phyloP scores from a whole-genome alignment of 176 grass and related monocot species.

The Aechmea fasciata region DNA sequence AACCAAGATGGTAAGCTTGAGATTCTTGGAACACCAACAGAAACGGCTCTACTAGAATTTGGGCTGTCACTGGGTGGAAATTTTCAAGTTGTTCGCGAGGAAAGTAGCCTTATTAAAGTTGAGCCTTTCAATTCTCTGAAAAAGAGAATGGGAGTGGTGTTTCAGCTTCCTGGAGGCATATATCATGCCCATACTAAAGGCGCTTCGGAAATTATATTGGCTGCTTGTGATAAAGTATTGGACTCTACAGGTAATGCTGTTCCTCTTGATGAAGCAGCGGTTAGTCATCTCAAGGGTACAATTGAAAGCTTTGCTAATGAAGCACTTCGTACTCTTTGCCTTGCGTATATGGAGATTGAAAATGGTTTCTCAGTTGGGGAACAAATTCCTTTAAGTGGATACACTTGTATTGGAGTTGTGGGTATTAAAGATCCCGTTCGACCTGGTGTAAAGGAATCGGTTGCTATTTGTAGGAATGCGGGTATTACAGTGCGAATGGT shows the following conservation, averaged over 20 bases:
- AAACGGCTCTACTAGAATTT: constrained; percentile 79
- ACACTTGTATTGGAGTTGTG: constrained; percentile 90
- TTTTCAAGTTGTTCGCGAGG: constrained; percentile 49
- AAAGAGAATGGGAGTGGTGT: constrained; percentile 92
- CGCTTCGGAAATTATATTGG: constrained; percentile 90
- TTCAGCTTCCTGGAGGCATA: constrained; percentile 54
- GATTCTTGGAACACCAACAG: constrained; percentile 88
- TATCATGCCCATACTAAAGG: constrained; percentile 74
- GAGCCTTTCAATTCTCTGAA: constrained; percentile 89
- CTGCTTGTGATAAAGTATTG: constrained; percentile 62
- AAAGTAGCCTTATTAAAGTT: constrained; percentile 60
- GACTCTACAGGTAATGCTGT: constrained; percentile 50
- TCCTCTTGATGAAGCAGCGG: constrained; percentile 45
- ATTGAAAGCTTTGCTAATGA: constrained; percentile 84
- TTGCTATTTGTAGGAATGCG: constrained; percentile 77
- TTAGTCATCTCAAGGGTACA: constrained; percentile 42
- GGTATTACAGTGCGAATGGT: constrained; percentile 97
- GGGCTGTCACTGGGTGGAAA: constrained; percentile 64
- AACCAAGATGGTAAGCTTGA: constrained; percentile 59
- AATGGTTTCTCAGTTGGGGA: constrained; percentile 49
- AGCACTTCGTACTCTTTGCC: constrained; percentile 81
- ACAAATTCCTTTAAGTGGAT: constrained; percentile 56
- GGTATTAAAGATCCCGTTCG: constrained; percentile 90
- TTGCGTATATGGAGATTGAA: constrained; percentile 67
- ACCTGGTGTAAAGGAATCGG: constrained; percentile 88